Evolutionary conservation across 768 basidiomycete species (phyloP).

Genomic region (Crucibulum laeve): DNA sequence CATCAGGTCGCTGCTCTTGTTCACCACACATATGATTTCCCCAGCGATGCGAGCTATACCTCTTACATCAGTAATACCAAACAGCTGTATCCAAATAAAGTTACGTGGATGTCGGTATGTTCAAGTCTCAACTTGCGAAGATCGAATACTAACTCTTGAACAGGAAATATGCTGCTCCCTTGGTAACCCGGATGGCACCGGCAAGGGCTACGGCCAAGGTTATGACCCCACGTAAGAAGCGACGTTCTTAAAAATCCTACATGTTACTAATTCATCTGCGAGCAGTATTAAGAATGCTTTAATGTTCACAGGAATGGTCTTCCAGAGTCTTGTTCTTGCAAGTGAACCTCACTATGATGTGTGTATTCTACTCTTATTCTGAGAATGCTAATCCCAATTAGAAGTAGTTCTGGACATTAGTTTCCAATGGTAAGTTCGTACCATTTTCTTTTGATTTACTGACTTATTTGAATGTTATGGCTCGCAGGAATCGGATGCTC

Average conservation of each 20-base stretch:
- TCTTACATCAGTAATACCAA: constrained; percentile 24
- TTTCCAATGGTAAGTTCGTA: constrained; percentile 22
- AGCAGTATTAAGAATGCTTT: constrained; percentile 31
- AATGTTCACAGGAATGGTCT: constrained; percentile 32
- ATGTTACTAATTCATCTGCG: background rate
- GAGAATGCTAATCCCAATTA: background rate
- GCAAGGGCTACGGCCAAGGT: constrained; percentile 26
- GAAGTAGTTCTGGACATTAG: constrained; percentile 33
- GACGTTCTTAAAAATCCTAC: background rate
- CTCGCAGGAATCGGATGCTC: constrained; percentile 32
- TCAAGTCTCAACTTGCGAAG: background rate
- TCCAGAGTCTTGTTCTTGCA: constrained; percentile 32
- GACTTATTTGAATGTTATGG: background rate
- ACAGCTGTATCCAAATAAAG: constrained; percentile 20
- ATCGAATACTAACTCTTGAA: background rate
- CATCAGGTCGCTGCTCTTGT: constrained; percentile 31
- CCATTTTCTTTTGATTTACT: constrained; percentile 6
- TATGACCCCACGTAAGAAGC: constrained; percentile 30
- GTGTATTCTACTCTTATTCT: constrained; percentile 6
- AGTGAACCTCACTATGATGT: constrained; percentile 34
- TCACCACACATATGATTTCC: constrained; percentile 45
- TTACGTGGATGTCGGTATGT: constrained; percentile 35
- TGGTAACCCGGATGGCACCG: constrained; percentile 27
- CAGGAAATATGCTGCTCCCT: constrained; percentile 34
- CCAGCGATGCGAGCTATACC: constrained; percentile 29